Conservation (phyloP, 2,329 filamentous ascomycete genomes). For the Pseudogymnoascus pannorum region DNA sequence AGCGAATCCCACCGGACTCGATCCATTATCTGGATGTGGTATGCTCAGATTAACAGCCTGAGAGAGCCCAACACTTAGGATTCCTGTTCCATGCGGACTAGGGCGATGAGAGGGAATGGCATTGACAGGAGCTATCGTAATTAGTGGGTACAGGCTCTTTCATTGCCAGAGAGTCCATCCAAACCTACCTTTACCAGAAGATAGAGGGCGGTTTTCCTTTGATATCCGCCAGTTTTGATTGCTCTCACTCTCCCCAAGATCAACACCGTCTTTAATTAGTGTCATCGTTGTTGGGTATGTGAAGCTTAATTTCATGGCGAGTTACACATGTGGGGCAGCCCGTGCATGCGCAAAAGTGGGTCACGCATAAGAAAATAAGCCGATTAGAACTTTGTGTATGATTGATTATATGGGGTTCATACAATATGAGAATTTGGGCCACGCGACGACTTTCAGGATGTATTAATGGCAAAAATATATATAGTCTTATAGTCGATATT, state of each 20-base stretch:
- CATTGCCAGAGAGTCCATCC: background rate
- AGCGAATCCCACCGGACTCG: background rate
- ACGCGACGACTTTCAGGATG: background rate
- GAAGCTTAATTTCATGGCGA: background rate
- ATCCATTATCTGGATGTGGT: background rate
- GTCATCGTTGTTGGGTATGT: background rate
- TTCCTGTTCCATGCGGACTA: background rate
- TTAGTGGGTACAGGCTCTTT: background rate
- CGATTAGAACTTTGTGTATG: background rate
- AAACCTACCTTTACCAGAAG: background rate
- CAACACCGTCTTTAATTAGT: background rate
- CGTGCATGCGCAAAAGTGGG: background rate
- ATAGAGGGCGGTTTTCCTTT: too few relatives aligned
- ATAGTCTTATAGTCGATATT: background rate
- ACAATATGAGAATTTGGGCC: background rate
- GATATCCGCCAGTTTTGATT: background rate
- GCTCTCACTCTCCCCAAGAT: background rate
- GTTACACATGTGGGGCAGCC: background rate
- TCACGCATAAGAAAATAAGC: background rate
- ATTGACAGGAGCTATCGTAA: background rate
- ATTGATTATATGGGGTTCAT: background rate
- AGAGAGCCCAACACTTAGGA: slow-evolving; percentile 8
- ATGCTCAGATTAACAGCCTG: slow-evolving; percentile 9
- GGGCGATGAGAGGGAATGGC: background rate
- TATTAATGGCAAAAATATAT: background rate